Conservation (phyloP, 2,329 filamentous ascomycete species). For the Rasamsonia emersonii region DNA sequence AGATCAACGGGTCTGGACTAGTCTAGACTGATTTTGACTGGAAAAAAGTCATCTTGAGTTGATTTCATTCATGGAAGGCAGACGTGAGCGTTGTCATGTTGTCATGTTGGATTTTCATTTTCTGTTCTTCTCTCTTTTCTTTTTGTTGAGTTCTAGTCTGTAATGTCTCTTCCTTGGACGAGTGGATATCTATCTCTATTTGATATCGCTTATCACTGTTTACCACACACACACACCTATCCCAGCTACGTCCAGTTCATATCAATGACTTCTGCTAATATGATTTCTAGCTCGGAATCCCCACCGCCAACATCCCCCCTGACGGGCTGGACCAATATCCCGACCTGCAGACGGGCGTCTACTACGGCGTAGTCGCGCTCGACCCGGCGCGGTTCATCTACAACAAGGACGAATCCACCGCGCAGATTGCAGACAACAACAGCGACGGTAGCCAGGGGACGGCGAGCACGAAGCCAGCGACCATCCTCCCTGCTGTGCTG, state of each 20-base stretch:
- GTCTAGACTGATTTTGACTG: too few relatives aligned
- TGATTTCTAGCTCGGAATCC: slow-evolving; percentile 71
- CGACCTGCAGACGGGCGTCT: slow-evolving; percentile 68
- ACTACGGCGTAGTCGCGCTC: slow-evolving; percentile 85
- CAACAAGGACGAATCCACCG: slow-evolving; percentile 9
- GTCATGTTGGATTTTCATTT: too few relatives aligned
- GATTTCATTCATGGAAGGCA: too few relatives aligned
- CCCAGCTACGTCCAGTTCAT: background rate
- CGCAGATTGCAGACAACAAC: slow-evolving; percentile 10
- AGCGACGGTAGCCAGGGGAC: slow-evolving; percentile 7
- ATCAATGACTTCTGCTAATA: background rate
- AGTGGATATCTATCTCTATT: too few relatives aligned
- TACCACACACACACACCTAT: background rate
- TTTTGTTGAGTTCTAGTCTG: too few relatives aligned
- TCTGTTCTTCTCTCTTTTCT: too few relatives aligned
- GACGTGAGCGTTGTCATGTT: too few relatives aligned
- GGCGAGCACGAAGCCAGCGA: slow-evolving; percentile 8
- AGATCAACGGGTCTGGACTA: too few relatives aligned
- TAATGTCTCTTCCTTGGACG: too few relatives aligned
- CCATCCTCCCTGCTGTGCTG: slow-evolving; percentile 79
- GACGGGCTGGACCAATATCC: slow-evolving; percentile 54
- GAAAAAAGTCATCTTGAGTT: too few relatives aligned
- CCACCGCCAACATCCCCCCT: slow-evolving; percentile 78
- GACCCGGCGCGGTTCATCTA: slow-evolving; percentile 33
- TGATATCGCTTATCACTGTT: too few relatives aligned